Evolutionary conservation across 495 filamentous ascomycete genomes (phyloP), one percentile per base, ranked within the genome.

Genomic region (Aspergillus asperescens): DNA sequence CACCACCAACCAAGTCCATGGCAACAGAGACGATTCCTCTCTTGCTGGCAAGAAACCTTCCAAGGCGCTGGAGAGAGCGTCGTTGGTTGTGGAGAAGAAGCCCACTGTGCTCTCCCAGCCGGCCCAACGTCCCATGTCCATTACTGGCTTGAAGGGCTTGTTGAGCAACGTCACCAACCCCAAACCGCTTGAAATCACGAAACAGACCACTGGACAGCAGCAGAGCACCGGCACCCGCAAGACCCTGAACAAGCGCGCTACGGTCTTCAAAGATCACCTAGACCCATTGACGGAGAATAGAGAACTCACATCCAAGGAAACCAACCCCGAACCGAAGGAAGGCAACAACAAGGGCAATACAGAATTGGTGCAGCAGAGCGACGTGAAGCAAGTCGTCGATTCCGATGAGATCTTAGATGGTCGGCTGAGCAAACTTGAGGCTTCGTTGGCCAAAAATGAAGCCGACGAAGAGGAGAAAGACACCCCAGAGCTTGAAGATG

Each of bases 241-340:
- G 52, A 62, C 67, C 15, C 47, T 73, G n/a, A 68, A 73, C 40
- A 90, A 86, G 72, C 83, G 80, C 37, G 71, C 65, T 51, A 83
- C 83, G 18, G 76, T 94, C 27, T 90, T 88, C 69, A 84, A 83
- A 57, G 89, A 79, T 48, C 54, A 67, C 31, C 56, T 64, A 43
- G 59, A 70, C 43, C 57, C 68, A 31, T 52, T 68, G 45, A 57
- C 57, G 32, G 69, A 73, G 38, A 65, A 61, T 23, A 62, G 59
- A 44, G 56, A 58, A 56, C 24, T 32, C 50, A 45, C 66, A 70
- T 71, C 66, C 65, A 72, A 72, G 69, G 70, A 70, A 70, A 58
- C 42, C 35, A 61, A 32, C 18, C 46, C 35, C 15, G 54, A 46
- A 41, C 39, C 50, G 16, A 60, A 61, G 38, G 49, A 60, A 37